These are phyloP conservation scores for Betula pendula DNA, from an alignment of 306 rosid genomes.

Conservation along the genomic window DNA sequence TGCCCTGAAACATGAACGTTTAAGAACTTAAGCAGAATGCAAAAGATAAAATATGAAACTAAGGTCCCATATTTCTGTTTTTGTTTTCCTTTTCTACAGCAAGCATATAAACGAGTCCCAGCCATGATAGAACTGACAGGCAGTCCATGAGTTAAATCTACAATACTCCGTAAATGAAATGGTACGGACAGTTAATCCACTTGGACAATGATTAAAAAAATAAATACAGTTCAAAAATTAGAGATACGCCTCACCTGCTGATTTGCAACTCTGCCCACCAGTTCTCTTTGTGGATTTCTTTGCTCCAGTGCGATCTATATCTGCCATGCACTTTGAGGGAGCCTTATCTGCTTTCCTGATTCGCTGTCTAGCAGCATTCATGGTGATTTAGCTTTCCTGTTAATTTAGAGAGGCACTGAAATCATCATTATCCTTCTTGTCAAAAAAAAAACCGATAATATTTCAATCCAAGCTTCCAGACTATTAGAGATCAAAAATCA, in stretches of 20 bases:
- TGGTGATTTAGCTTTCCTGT: constrained; percentile 41
- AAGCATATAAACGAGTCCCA: constrained; percentile 8
- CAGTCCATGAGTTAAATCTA: constrained; percentile 3
- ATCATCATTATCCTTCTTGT: constrained; percentile 9
- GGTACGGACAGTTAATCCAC: constrained; percentile 3
- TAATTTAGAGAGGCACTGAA: constrained; percentile 7
- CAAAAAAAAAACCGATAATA: neutral
- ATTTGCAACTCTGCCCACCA: constrained; percentile 25
- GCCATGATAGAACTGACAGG: constrained; percentile 11
- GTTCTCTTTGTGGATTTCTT: constrained; percentile 41
- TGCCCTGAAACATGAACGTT: constrained; percentile 28
- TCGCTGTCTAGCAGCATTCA: constrained; percentile 38
- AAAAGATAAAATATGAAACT: constrained; percentile 13
- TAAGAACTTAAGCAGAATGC: constrained; percentile 12
- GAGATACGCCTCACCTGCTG: constrained; percentile 39
- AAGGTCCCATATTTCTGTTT: constrained; percentile 4
- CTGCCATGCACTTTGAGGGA: constrained; percentile 34
- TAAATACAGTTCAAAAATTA: neutral
- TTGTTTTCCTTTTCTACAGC: neutral
- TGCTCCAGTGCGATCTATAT: constrained; percentile 29
- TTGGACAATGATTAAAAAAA: neutral
- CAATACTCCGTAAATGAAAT: constrained; percentile 6
- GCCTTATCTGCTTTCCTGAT: constrained; percentile 37
- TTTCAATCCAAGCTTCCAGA: neutral
- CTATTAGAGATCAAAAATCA: neutral